phyloP scores from a whole-genome alignment of 352 stramenopile species.

The Peronospora belbahrii region DNA sequence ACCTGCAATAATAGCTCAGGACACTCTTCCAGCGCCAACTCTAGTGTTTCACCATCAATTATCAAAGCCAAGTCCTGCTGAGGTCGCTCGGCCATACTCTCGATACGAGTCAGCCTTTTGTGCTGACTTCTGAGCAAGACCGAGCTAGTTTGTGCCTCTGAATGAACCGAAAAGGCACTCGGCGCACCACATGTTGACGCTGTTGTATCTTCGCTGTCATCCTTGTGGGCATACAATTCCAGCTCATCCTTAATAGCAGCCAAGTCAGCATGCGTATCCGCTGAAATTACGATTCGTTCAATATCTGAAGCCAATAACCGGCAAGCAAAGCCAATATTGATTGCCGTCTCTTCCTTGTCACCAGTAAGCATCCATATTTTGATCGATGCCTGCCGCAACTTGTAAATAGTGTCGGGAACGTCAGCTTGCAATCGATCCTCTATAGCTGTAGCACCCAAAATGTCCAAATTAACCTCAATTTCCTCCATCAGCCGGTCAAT shows the following conservation, averaged over 20 bases:
- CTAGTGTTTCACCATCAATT: slow-evolving; percentile 78
- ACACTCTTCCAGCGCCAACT: slow-evolving; percentile 67
- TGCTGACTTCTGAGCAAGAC: slow-evolving; percentile 10
- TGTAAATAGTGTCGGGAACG: slow-evolving; percentile 89
- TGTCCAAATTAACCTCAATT: slow-evolving; percentile 81
- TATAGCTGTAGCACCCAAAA: slow-evolving; percentile 90
- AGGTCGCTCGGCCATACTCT: slow-evolving; percentile 48
- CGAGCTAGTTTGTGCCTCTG: slow-evolving; percentile 7
- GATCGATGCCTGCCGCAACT: slow-evolving; percentile 88
- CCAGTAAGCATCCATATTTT: slow-evolving; percentile 94
- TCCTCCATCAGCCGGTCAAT: slow-evolving; percentile 81
- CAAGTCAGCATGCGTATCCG: slow-evolving; percentile 66
- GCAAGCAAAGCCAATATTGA: slow-evolving; percentile 94
- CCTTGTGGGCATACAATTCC: slow-evolving; percentile 34
- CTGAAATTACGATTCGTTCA: slow-evolving; percentile 78
- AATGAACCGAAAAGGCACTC: not conserved
- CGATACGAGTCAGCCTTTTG: slow-evolving; percentile 50
- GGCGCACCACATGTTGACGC: slow-evolving; percentile 10
- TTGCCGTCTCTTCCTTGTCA: slow-evolving; percentile 93
- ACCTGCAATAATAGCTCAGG: slow-evolving; percentile 65
- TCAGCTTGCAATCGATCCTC: slow-evolving; percentile 90
- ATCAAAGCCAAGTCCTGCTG: slow-evolving; percentile 51
- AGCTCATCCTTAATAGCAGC: slow-evolving; percentile 53
- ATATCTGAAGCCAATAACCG: slow-evolving; percentile 89
- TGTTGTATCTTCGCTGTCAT: slow-evolving; percentile 21